Conservation (phyloP, 768 basidiomycete genomes). For the Grammothele lineata region DNA sequence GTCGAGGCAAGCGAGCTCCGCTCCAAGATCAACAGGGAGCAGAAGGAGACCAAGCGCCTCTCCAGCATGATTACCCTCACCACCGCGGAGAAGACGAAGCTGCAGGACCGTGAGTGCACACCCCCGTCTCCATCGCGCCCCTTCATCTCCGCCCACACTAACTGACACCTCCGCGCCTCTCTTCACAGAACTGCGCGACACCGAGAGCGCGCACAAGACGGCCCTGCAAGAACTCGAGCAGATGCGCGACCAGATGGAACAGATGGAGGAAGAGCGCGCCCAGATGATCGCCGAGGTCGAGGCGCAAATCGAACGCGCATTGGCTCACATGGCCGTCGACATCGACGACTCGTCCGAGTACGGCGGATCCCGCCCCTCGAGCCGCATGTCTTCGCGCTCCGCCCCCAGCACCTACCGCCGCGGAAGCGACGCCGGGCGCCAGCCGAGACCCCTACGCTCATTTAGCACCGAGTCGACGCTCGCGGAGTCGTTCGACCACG, state of each 20-base stretch:
- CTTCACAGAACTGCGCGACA: conserved; percentile 69
- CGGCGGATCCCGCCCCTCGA: conserved; percentile 60
- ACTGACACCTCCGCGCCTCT: background rate
- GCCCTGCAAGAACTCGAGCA: conserved; percentile 76
- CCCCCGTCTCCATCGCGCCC: background rate
- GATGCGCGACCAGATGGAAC: conserved; percentile 84
- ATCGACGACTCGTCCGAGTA: conserved; percentile 77
- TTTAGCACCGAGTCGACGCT: conserved; percentile 80
- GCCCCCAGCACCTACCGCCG: conserved; percentile 52
- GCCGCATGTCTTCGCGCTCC: conserved; percentile 56
- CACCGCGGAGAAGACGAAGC: conserved; percentile 70
- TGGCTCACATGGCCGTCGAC: conserved; percentile 81
- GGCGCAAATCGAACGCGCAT: conserved; percentile 83
- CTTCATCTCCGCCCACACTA: conserved; percentile 1
- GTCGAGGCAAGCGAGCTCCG: conserved; percentile 82
- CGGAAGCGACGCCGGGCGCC: conserved; percentile 41
- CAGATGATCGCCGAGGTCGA: conserved; percentile 94
- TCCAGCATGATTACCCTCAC: conserved; percentile 76
- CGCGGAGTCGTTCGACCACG: conserved; percentile 58
- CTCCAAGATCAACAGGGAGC: conserved; percentile 86
- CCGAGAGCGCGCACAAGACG: conserved; percentile 75
- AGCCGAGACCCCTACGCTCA: conserved; percentile 51
- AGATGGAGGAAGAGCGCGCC: conserved; percentile 81
- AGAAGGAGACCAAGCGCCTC: conserved; percentile 81
- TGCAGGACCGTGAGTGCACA: conserved; percentile 65